These are phyloP conservation scores for Trypethelium eluteriae DNA, from an alignment of 495 filamentous ascomycete genomes.

Conservation along the genomic window DNA sequence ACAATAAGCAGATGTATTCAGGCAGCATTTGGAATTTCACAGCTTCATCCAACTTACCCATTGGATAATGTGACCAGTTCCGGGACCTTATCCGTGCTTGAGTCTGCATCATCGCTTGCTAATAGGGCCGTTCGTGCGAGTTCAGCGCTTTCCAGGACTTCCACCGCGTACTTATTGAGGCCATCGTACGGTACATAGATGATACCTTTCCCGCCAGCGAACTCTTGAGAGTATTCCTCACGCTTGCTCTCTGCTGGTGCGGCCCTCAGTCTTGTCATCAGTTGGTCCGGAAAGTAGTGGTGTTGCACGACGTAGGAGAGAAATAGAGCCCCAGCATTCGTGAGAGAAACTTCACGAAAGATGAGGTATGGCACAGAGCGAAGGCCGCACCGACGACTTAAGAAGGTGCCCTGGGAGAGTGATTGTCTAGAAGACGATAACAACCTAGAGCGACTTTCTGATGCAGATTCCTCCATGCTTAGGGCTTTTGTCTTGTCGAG, in stretches of 20 bases:
- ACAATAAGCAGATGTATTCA: conserved; percentile 9
- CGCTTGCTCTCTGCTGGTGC: conserved; percentile 11
- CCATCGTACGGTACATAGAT: conserved; percentile 23
- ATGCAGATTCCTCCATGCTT: not conserved
- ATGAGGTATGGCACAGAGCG: conserved; percentile 43
- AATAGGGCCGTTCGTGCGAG: conserved; percentile 9
- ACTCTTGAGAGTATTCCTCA: conserved; percentile 16
- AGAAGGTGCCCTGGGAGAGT: not conserved
- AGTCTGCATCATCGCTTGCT: conserved; percentile 16
- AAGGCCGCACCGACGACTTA: conserved; percentile 36
- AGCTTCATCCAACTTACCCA: not conserved
- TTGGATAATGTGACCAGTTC: conserved; percentile 1
- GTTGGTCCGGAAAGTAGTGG: conserved; percentile 39
- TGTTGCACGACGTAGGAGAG: conserved; percentile 40
- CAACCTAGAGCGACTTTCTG: not conserved
- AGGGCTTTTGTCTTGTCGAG: not conserved
- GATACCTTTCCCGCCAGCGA: conserved; percentile 17
- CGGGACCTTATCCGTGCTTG: conserved; percentile 12
- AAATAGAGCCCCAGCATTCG: conserved; percentile 38
- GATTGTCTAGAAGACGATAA: not conserved
- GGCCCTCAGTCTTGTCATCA: conserved; percentile 26
- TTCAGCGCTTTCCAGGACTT: conserved; percentile 23
- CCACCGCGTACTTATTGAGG: conserved; percentile 20
- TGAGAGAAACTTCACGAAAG: conserved; percentile 36
- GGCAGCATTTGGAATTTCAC: not conserved